Evolutionary conservation across 495 filamentous ascomycete genomes (phyloP), one percentile per base, ranked within the genome.

Genomic region (Tuber umbilicatum): DNA sequence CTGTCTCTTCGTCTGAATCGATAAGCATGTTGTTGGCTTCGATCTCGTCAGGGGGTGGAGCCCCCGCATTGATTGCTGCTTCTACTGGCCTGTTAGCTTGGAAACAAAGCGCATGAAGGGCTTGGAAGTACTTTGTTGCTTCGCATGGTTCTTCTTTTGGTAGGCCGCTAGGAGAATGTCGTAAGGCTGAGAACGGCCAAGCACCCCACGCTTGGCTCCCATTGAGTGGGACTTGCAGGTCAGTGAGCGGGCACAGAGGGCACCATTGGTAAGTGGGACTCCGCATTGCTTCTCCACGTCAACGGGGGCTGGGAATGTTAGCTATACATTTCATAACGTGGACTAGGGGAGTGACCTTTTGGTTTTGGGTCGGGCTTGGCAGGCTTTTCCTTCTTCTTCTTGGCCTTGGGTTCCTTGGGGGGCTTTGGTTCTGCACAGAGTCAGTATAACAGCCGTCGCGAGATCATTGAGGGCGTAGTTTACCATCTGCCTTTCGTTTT

Each of bases 131-230:
- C 92, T 96, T 83, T 97, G 94, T 85, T 95, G 92, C 80, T 96
- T 94, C 19, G 95, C 95, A 84, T 98, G 95, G 82, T 98, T 99
- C 86, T 97, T 97, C 87, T 97, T 97, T 85, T 99, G 95, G 83
- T 99, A 98, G 27, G 93, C 91, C 41, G 92, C 89, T 37, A 99
- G 88, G 39, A 99, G 85, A 89, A 95, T 93, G 83, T 98, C 94
- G 82, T 99, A 99, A 2, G 96, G 96, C 70, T 97, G 85, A 47
- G 92, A 94, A 42, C 95, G 87, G 7, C 95, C 95, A 21, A 94
- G 91, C 5, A 99, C 95, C 0, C 90, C 89, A 77, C 95, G 88
- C 84, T 99, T 99, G 10, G 95, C 91, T 17, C 95, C 94, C 96
- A 99, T 98, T 43, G 89, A 91, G 79, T 99, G 95, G 74, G 91